phyloP scores from a whole-genome alignment of 2,329 filamentous ascomycete genomes.

The Aspergillus ochraceoroseus region DNA sequence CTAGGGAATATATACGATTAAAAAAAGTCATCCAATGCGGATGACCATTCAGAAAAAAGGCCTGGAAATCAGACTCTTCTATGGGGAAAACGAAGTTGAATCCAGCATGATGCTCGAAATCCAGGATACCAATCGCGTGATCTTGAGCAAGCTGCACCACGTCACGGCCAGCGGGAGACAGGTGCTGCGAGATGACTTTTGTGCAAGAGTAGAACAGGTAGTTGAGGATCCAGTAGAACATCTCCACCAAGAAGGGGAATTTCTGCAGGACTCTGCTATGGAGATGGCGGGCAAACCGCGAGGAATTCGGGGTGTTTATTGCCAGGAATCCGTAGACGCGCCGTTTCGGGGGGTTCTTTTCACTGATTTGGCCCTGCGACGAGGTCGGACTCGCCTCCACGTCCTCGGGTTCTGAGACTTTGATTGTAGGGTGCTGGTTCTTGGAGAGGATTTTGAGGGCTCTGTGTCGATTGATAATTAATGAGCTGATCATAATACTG shows the following conservation, averaged over 20 bases:
- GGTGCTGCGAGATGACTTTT: constrained; percentile 47
- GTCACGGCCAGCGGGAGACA: constrained; percentile 48
- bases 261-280: constrained; percentile 62
- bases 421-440: constrained; percentile 11
- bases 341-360: constrained; percentile 19
- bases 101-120: constrained; percentile 42
- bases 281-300: constrained; percentile 55
- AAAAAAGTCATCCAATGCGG: constrained; percentile 44
- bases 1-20: constrained; percentile 49
- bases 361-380: constrained; percentile 23
- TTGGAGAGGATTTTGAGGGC: constrained; percentile 42
- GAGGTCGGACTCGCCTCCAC: constrained; percentile 8
- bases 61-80: constrained; percentile 44
- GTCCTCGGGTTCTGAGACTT: constrained; percentile 6
- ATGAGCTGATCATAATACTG: constrained; percentile 48
- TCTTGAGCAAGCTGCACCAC: constrained; percentile 47
- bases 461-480: constrained; percentile 47
- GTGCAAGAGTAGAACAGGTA: constrained; percentile 61
- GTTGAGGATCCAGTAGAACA: constrained; percentile 69
- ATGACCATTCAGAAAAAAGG: constrained; percentile 44
- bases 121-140: constrained; percentile 43
- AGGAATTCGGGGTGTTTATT: constrained; percentile 54
- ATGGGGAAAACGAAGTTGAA: constrained; percentile 40
- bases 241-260: constrained; percentile 65
- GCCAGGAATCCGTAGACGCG: constrained; percentile 47